Conservation (phyloP, 2,329 filamentous ascomycete species). For the Pseudopyrenochaeta lycopersici region DNA sequence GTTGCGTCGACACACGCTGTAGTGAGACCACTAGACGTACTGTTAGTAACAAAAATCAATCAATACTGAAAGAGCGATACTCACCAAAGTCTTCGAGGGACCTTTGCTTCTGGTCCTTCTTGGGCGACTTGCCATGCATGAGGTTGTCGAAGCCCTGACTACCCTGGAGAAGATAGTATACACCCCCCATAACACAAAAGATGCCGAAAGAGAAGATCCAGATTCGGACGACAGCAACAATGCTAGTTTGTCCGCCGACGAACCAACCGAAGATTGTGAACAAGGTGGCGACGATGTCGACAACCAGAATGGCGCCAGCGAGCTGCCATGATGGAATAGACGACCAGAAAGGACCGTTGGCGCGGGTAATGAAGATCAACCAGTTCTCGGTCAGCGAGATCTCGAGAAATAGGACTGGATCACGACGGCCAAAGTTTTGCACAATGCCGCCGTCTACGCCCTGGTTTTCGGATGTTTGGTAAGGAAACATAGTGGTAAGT, state of each 20-base stretch:
- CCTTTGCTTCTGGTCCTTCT: constrained; percentile 83
- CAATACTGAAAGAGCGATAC: constrained; percentile 35
- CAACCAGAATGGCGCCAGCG: constrained; percentile 76
- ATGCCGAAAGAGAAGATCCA: constrained; percentile 93
- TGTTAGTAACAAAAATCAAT: constrained; percentile 60
- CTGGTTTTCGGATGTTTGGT: constrained; percentile 51
- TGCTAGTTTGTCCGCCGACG: constrained; percentile 73
- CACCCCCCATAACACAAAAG: constrained; percentile 81
- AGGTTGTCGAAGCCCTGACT: constrained; percentile 86
- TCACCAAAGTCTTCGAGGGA: constrained; percentile 89
- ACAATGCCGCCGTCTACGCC: constrained; percentile 81
- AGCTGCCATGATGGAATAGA: constrained; percentile 89
- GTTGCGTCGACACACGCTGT: constrained; percentile 89
- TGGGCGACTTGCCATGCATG: constrained; percentile 88
- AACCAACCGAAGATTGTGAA: constrained; percentile 91
- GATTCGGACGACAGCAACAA: constrained; percentile 85
- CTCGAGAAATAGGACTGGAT: constrained; percentile 87
- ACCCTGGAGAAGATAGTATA: constrained; percentile 83
- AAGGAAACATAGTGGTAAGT: constrained; percentile 80
- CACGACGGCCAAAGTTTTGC: constrained; percentile 84
- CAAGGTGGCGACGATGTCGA: constrained; percentile 84
- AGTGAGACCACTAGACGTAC: constrained; percentile 76
- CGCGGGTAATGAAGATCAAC: constrained; percentile 95
- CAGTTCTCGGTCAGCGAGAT: constrained; percentile 93
- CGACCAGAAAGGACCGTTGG: constrained; percentile 92